Conservation (phyloP, 352 stramenopile genomes). For the Pythium inflatum region DNA sequence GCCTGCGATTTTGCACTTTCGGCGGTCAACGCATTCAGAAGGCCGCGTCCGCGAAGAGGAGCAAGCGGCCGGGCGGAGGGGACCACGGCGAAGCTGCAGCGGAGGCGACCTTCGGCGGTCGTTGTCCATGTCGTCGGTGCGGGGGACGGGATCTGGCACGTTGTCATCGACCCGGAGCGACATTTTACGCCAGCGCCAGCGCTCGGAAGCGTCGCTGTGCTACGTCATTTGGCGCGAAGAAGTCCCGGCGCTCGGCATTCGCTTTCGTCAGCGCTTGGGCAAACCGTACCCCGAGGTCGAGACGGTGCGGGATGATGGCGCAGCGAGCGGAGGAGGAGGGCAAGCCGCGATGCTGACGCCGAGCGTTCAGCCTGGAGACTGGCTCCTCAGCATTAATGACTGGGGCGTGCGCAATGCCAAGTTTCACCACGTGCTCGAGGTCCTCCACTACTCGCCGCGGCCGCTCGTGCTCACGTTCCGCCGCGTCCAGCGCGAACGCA, state of each 20-base stretch:
- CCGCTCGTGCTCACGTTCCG: conserved; percentile 74
- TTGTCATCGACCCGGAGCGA: conserved; percentile 10
- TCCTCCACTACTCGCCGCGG: conserved; percentile 62
- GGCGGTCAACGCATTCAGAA: conserved; percentile 32
- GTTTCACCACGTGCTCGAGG: conserved; percentile 51
- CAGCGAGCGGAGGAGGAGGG: not conserved
- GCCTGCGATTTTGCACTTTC: conserved; percentile 64
- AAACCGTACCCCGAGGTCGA: conserved; percentile 47
- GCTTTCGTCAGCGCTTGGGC: conserved; percentile 43
- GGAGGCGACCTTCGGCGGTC: not conserved
- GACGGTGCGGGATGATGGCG: not conserved
- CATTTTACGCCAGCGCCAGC: conserved; percentile 13
- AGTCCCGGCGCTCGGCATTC: conserved; percentile 55
- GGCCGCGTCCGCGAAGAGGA: not conserved
- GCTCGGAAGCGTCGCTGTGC: conserved; percentile 48
- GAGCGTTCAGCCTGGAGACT: conserved; percentile 44
- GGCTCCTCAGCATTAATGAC: conserved; percentile 73
- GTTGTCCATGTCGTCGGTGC: conserved; percentile 5
- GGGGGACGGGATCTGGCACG: not conserved
- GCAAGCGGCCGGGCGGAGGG: no score
- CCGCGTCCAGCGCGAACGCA: conserved; percentile 16
- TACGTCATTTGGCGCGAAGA: conserved; percentile 75
- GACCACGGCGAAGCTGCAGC: no score
- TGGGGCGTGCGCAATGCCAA: conserved; percentile 53
- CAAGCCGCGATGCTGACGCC: conserved; percentile 37